Conservation (phyloP, 1,139 yeast species). For the Kodamaea anthophila region DNA sequence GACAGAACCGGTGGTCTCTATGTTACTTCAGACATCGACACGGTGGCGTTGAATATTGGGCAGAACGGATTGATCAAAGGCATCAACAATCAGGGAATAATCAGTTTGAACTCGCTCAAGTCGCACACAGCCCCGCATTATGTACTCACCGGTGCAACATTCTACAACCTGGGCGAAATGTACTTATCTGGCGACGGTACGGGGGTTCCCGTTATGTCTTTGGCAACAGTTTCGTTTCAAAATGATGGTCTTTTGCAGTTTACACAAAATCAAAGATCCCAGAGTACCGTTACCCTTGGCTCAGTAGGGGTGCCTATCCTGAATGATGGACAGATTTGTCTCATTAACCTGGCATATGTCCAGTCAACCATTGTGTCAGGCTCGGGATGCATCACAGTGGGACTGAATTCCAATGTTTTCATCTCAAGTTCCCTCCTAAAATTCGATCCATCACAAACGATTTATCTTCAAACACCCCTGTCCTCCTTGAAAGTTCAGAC, state of each 20-base stretch:
- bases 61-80: conserved; percentile 8
- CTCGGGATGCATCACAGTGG: conserved; percentile 13
- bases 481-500: conserved; percentile 12
- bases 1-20: conserved; percentile 23
- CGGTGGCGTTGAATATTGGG: conserved; percentile 9
- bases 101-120: conserved; percentile 11
- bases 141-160: conserved; percentile 15
- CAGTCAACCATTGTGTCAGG: conserved; percentile 12
- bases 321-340: conserved; percentile 13
- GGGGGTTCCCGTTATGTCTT: conserved; percentile 16
- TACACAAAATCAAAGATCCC: conserved; percentile 15
- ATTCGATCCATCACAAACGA: conserved; percentile 10
- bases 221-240: conserved; percentile 18
- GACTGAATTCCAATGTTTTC: conserved; percentile 9
- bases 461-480: conserved; percentile 9
- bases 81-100: conserved; percentile 11
- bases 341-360: conserved; percentile 9
- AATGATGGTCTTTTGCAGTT: conserved; percentile 24
- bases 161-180: conserved; percentile 24
- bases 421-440: conserved; percentile 8
- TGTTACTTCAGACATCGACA: conserved; percentile 11
- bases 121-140: conserved; percentile 15
- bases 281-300: conserved; percentile 18
- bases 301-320: conserved; percentile 13
- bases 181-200: conserved; percentile 23